Evolutionary conservation across 2,329 filamentous ascomycete genomes (phyloP).

Genomic region (Polytolypa hystricis): DNA sequence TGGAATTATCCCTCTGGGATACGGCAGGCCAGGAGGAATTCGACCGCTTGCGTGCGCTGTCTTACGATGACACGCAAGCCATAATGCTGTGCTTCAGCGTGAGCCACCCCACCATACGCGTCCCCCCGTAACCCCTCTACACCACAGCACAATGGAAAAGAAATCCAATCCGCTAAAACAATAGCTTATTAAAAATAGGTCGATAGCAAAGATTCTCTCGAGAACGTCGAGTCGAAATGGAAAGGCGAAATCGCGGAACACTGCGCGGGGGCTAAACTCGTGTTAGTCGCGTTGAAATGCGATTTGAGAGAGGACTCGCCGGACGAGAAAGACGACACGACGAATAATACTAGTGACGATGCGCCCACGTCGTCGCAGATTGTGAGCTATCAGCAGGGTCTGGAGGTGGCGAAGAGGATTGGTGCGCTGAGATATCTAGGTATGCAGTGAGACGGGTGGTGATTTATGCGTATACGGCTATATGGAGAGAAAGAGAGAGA

Average conservation of each 20-base stretch:
- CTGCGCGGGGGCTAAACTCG: conserved; percentile 87
- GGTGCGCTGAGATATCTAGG: conserved; percentile 83
- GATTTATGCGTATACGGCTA: no score
- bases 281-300: conserved; percentile 92
- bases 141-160: no score
- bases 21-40: conserved; percentile 99
- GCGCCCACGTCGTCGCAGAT: conserved; percentile 23
- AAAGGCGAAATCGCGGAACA: conserved; percentile 96
- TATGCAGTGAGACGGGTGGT: no score
- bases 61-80: conserved; percentile 94
- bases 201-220: conserved; percentile 89
- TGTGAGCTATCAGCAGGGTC: conserved; percentile 82
- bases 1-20: conserved; percentile 96
- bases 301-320: conserved; percentile 71
- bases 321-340: conserved; percentile 58
- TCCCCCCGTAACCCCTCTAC: not conserved
- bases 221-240: conserved; percentile 99
- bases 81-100: conserved; percentile 98
- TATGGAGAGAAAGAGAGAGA: no score
- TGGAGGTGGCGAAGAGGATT: conserved; percentile 84
- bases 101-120: conserved; percentile 16
- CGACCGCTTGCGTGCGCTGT: conserved; percentile 85
- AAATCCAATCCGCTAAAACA: conserved; percentile 1
- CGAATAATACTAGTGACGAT: conserved; percentile 18
- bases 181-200: conserved; percentile 39